phyloP scores from a whole-genome alignment of 2,329 filamentous ascomycete species.

The Pestalotiopsis sp. region DNA sequence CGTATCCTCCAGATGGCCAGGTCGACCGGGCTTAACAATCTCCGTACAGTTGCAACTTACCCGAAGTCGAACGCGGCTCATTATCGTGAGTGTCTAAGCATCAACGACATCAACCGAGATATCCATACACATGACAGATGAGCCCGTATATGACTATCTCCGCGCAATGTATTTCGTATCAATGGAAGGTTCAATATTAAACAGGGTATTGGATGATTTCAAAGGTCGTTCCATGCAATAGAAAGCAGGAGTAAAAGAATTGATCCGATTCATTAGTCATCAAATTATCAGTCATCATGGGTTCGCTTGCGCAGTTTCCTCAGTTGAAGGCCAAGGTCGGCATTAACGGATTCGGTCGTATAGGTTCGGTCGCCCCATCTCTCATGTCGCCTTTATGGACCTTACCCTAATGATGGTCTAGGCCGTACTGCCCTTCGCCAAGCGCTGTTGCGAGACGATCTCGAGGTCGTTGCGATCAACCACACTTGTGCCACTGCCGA shows the following conservation, averaged over 20 bases:
- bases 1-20: background rate
- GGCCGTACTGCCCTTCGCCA: background rate
- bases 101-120: background rate
- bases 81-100: background rate
- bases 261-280: background rate
- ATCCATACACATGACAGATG: background rate
- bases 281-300: background rate
- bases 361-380: background rate
- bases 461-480: background rate
- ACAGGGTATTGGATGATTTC: background rate
- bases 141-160: background rate
- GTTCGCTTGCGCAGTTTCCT: background rate
- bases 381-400: background rate
- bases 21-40: background rate
- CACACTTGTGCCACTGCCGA: background rate
- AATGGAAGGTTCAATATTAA: background rate
- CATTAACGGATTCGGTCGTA: conserved; percentile 2
- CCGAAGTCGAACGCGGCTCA: background rate
- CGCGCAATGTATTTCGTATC: background rate
- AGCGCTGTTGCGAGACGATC: background rate
- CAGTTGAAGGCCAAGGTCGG: background rate
- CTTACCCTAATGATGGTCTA: background rate
- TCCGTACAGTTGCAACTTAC: background rate
- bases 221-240: background rate
- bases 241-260: background rate